phyloP scores from a whole-genome alignment of 148 eudicot genomes.

The Diospyros kaki region DNA sequence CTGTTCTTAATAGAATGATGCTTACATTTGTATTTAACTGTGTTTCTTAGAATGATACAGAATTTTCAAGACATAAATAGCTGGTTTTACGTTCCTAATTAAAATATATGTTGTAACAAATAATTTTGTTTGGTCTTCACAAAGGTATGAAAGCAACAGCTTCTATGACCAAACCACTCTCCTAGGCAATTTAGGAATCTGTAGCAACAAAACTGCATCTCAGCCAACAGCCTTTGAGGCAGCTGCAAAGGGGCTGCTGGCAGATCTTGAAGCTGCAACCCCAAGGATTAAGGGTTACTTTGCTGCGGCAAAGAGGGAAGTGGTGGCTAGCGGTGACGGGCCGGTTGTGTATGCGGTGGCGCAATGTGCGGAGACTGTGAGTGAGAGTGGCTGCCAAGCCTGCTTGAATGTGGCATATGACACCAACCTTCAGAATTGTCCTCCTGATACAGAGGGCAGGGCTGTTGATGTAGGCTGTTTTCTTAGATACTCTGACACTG shows the following conservation, averaged over 20 bases:
- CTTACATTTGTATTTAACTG: too few species aligned
- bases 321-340: not conserved
- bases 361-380: constrained; percentile 38
- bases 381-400: constrained; percentile 23
- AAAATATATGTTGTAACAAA: too few species aligned
- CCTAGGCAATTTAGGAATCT: constrained; percentile 31
- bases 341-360: constrained; percentile 31
- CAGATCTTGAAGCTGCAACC: constrained; percentile 28
- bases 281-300: constrained; percentile 32
- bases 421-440: constrained; percentile 27
- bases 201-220: constrained; percentile 32
- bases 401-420: constrained; percentile 35
- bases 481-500: constrained; percentile 27
- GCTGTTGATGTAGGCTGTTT: constrained; percentile 41
- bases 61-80: too few species aligned
- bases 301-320: constrained; percentile 27
- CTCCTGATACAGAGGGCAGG: constrained; percentile 31
- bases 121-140: not conserved
- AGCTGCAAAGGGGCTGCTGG: constrained; percentile 15
- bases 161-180: constrained; percentile 43
- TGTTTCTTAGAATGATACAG: too few species aligned
- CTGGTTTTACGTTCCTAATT: too few species aligned
- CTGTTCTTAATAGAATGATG: too few species aligned
- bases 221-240: constrained; percentile 24
- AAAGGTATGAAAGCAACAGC: constrained; percentile 39